Conservation (phyloP, 2,329 filamentous ascomycete species). For the Cladosporium sp. region DNA sequence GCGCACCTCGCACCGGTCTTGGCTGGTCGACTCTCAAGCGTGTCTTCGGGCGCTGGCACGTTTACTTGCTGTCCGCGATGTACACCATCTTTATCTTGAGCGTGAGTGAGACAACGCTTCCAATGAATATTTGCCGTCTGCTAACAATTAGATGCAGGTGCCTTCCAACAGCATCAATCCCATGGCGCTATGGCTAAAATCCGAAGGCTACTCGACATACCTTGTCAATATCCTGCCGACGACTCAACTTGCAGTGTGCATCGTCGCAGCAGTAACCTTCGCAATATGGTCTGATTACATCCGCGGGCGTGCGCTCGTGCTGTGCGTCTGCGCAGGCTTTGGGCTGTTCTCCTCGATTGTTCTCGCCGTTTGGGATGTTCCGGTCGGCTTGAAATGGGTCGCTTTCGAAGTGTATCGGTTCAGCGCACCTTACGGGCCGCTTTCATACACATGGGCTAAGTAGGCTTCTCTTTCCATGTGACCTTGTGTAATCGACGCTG, state of each 20-base stretch:
- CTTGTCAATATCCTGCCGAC: slow-evolving; percentile 61
- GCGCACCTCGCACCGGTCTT: slow-evolving; percentile 42
- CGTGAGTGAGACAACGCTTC: slow-evolving; percentile 26
- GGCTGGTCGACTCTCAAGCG: slow-evolving; percentile 52
- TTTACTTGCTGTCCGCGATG: slow-evolving; percentile 58
- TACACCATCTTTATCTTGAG: slow-evolving; percentile 68
- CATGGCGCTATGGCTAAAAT: slow-evolving; percentile 42
- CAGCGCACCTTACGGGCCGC: slow-evolving; percentile 35
- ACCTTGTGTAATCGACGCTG: neutral
- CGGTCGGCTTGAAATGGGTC: slow-evolving; percentile 35
- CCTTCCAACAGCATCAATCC: slow-evolving; percentile 16
- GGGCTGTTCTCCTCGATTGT: slow-evolving; percentile 52
- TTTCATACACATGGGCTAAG: slow-evolving; percentile 43
- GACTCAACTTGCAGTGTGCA: slow-evolving; percentile 52
- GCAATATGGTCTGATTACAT: slow-evolving; percentile 66
- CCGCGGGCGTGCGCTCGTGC: slow-evolving; percentile 60
- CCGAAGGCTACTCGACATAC: slow-evolving; percentile 47
- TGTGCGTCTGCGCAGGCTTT: slow-evolving; percentile 54
- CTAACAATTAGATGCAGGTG: neutral
- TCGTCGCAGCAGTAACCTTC: slow-evolving; percentile 62
- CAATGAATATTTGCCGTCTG: slow-evolving; percentile 20
- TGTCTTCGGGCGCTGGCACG: slow-evolving; percentile 65
- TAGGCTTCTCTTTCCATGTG: neutral
- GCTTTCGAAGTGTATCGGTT: slow-evolving; percentile 35
- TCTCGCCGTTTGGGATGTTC: slow-evolving; percentile 43